Evolutionary conservation across 495 filamentous ascomycete species (phyloP).

Genomic region (Cenococcum geophilum): DNA sequence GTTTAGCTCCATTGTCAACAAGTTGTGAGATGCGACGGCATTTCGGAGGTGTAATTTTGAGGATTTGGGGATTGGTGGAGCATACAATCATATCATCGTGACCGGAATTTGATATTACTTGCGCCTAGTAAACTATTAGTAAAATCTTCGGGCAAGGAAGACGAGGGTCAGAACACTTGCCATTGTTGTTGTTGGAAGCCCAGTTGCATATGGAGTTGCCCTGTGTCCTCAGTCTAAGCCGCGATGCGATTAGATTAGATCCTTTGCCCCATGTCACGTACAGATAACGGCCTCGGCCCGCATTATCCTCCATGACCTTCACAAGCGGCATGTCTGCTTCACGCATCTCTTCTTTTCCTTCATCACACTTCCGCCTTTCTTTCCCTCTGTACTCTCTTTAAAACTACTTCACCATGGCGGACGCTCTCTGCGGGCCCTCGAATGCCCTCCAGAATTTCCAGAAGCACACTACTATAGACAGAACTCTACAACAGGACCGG

Average conservation of each 20-base stretch:
- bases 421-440: conserved; percentile 80
- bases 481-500: conserved; percentile 80
- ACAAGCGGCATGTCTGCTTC: not conserved
- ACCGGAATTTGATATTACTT: conserved; percentile 82
- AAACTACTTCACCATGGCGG: conserved; percentile 53
- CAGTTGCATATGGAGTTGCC: conserved; percentile 1
- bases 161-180: conserved; percentile 8
- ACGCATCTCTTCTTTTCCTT: not conserved
- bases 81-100: conserved; percentile 99
- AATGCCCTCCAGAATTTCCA: conserved; percentile 81
- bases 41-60: conserved; percentile 8
- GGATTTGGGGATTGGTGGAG: conserved; percentile 7
- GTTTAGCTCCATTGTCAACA: conserved; percentile 25
- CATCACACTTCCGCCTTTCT: not conserved
- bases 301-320: not conserved
- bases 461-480: conserved; percentile 70
- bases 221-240: conserved; percentile 6
- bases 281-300: conserved; percentile 3
- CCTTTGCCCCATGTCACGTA: not conserved
- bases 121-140: conserved; percentile 49
- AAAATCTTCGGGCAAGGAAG: not conserved
- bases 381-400: not conserved
- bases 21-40: conserved; percentile 3
- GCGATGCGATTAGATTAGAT: conserved; percentile 23
- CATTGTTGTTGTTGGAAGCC: conserved; percentile 6